Percentiles rank a stretch among this genome's conserved stretches.
phyloP scores from a whole-genome alignment of 371 early-diverging fungal species.

The Parasitella parasitica region DNA sequence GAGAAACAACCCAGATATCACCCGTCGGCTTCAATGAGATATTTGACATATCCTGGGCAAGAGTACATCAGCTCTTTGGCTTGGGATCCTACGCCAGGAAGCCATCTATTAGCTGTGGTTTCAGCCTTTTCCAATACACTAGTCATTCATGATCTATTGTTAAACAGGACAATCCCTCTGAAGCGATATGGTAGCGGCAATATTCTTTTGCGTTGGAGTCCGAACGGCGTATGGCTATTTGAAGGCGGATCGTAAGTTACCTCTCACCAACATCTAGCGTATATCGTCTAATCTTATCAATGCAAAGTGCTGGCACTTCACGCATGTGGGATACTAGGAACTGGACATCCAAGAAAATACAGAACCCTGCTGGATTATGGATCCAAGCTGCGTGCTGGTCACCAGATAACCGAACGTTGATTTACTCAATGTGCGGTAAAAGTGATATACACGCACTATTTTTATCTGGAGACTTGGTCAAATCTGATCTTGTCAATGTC shows the following conservation, averaged over 20 bases:
- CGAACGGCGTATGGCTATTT: slow-evolving; percentile 43
- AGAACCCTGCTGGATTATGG: slow-evolving; percentile 43
- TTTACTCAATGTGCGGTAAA: slow-evolving; percentile 42
- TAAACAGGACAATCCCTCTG: slow-evolving; percentile 26
- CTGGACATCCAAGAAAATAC: slow-evolving; percentile 33
- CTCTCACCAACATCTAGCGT: too few species aligned
- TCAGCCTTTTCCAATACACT: slow-evolving; percentile 27
- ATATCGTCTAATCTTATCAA: too few species aligned
- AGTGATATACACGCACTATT: slow-evolving; percentile 30
- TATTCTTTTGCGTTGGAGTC: slow-evolving; percentile 44
- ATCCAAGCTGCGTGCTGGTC: slow-evolving; percentile 51
- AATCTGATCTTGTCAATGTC: slow-evolving; percentile 7
- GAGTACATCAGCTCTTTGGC: slow-evolving; percentile 37
- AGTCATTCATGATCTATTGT: slow-evolving; percentile 35
- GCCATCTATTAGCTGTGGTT: slow-evolving; percentile 38
- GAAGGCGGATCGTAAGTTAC: slow-evolving; percentile 35
- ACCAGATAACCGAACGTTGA: slow-evolving; percentile 36
- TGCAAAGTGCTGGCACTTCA: slow-evolving; percentile 24
- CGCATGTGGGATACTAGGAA: slow-evolving; percentile 45
- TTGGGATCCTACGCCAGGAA: slow-evolving; percentile 50
- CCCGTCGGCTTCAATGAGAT: slow-evolving; percentile 30
- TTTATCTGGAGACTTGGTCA: slow-evolving; percentile 13
- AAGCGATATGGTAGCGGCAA: slow-evolving; percentile 41
- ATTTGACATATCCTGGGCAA: slow-evolving; percentile 27
- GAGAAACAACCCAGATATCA: slow-evolving; percentile 3